These are phyloP conservation scores for Sicyos edulis DNA, from an alignment of 306 rosid species.

Conservation along the genomic window DNA sequence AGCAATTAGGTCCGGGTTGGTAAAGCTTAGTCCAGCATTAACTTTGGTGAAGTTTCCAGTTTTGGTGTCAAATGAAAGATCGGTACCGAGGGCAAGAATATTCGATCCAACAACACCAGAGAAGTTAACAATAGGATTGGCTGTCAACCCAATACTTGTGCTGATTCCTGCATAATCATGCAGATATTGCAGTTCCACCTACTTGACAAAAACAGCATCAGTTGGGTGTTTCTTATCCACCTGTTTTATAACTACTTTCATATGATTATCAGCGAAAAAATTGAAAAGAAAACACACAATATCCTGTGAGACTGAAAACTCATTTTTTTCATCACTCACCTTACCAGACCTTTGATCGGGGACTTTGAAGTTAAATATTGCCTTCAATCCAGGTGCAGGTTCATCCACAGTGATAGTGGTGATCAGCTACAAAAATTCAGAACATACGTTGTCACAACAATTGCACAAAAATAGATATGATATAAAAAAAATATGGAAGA, in stretches of 20 bases:
- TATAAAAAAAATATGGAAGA: background rate
- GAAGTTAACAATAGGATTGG: constrained; percentile 71
- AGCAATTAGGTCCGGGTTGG: constrained; percentile 57
- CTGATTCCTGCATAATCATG: constrained; percentile 76
- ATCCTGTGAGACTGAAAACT: background rate
- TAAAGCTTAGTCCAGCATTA: constrained; percentile 61
- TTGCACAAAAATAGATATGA: background rate
- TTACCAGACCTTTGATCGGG: constrained; percentile 93
- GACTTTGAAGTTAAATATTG: constrained; percentile 61
- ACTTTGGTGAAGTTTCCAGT: constrained; percentile 55
- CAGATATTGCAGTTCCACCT: constrained; percentile 75
- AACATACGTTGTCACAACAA: constrained; percentile 7
- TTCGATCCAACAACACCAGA: constrained; percentile 76
- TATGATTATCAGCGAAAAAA: background rate
- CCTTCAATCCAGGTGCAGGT: constrained; percentile 73
- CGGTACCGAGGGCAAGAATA: constrained; percentile 56
- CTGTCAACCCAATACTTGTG: constrained; percentile 74
- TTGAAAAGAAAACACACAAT: background rate
- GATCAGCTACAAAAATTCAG: constrained; percentile 39
- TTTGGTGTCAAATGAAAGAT: constrained; percentile 65
- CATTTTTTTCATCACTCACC: constrained; percentile 37
- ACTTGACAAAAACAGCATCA: constrained; percentile 32
- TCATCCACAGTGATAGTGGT: constrained; percentile 65
- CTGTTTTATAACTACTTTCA: background rate
- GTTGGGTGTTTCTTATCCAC: background rate